A percentile compares a stretch with the other conserved stretches of the same genome.
These are phyloP conservation scores for Barnettozyma populi DNA, from an alignment of 805 yeast genomes.

Conservation along the genomic window DNA sequence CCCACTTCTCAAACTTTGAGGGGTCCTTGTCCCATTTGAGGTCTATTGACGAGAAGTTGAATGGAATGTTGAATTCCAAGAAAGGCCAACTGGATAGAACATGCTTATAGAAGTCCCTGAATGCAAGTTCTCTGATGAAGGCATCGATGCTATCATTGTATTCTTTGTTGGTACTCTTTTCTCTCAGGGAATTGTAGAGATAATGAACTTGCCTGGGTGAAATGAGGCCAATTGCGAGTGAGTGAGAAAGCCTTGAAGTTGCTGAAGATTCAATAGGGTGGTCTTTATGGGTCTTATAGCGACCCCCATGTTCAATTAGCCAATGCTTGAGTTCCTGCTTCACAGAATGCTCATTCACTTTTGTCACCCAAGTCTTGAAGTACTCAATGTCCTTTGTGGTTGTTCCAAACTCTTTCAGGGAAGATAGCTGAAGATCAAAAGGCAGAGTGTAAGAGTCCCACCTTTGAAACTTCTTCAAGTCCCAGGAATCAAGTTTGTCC, in stretches of 20 bases:
- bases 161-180: constrained; percentile 23
- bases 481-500: constrained; percentile 13
- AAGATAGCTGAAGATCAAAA: constrained; percentile 16
- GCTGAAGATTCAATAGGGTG: constrained; percentile 12
- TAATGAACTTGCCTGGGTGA: constrained; percentile 33
- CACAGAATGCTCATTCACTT: neutral
- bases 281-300: constrained; percentile 8
- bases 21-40: constrained; percentile 39
- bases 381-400: constrained; percentile 1
- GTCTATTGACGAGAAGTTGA: constrained; percentile 37
- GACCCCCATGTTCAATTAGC: constrained; percentile 4
- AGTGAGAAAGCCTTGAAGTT: constrained; percentile 40
- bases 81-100: constrained; percentile 45
- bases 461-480: neutral
- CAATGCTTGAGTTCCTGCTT: neutral
- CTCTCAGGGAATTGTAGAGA: constrained; percentile 28
- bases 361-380: neutral
- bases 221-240: constrained; percentile 41
- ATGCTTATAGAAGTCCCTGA: constrained; percentile 54
- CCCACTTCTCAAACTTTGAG: constrained; percentile 43
- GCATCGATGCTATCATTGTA: constrained; percentile 33
- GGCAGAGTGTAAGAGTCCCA: constrained; percentile 20
- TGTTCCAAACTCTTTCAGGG: constrained; percentile 6
- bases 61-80: constrained; percentile 44
- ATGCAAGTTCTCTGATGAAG: constrained; percentile 50